phyloP scores from a whole-genome alignment of 306 rosid genomes.

The Gleditsia sinensis region DNA sequence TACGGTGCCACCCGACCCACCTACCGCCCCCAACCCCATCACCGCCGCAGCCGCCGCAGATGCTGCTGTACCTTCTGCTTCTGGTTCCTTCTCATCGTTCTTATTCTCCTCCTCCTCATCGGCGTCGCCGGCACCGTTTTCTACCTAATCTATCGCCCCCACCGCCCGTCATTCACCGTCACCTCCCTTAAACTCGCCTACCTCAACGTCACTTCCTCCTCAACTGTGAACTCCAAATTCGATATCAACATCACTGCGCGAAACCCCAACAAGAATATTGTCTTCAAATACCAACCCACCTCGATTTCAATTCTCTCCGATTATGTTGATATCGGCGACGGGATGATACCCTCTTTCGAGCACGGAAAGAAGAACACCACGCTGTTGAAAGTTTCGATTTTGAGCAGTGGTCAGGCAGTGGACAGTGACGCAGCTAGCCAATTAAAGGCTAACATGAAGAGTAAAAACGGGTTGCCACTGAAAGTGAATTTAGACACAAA shows the following conservation, averaged over 20 bases:
- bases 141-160: slow-evolving; percentile 67
- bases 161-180: slow-evolving; percentile 42
- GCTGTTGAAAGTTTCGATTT: slow-evolving; percentile 48
- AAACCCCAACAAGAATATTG: slow-evolving; percentile 43
- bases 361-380: slow-evolving; percentile 77
- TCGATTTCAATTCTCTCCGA: slow-evolving; percentile 28
- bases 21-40: slow-evolving; percentile 68
- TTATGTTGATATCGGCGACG: slow-evolving; percentile 31
- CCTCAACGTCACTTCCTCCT: slow-evolving; percentile 23
- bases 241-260: slow-evolving; percentile 37
- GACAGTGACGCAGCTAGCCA: slow-evolving; percentile 32
- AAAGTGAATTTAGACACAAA: slow-evolving; percentile 63
- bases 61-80: slow-evolving; percentile 65
- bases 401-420: slow-evolving; percentile 35
- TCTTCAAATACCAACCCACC: slow-evolving; percentile 34
- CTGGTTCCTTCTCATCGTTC: slow-evolving; percentile 53
- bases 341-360: slow-evolving; percentile 37
- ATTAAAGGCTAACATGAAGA: slow-evolving; percentile 59
- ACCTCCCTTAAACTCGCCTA: slow-evolving; percentile 39
- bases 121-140: slow-evolving; percentile 52
- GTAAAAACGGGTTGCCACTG: slow-evolving; percentile 66
- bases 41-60: slow-evolving; percentile 53
- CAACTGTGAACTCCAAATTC: slow-evolving; percentile 24
- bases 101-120: slow-evolving; percentile 53
- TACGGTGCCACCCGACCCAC: slow-evolving; percentile 72